phyloP scores from a whole-genome alignment of 371 early-diverging fungal species.

The Mucor racemosus region DNA sequence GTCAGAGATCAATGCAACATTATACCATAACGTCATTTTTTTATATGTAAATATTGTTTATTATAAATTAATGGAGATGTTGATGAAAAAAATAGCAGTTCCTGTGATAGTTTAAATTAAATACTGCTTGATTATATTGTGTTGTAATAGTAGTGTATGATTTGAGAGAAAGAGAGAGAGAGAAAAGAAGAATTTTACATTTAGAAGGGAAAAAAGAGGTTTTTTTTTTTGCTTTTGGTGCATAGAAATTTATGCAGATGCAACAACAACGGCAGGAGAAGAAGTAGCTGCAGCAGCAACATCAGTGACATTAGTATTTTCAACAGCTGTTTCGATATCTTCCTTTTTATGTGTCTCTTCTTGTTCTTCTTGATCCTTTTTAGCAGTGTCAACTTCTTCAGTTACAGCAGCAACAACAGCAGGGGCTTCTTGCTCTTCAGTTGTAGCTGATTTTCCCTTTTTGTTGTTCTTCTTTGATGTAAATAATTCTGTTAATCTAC shows the following conservation, averaged over 20 bases:
- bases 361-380: conserved; percentile 6
- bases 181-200: conserved; percentile 2
- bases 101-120: background rate
- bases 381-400: conserved; percentile 7
- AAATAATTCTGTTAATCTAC: conserved; percentile 42
- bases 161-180: background rate
- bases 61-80: conserved; percentile 4
- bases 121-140: background rate
- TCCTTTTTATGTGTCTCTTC: conserved; percentile 10
- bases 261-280: conserved; percentile 31
- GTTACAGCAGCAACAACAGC: conserved; percentile 10
- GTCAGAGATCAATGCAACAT: conserved; percentile 14
- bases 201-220: background rate
- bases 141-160: conserved; percentile 5
- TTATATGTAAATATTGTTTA: conserved; percentile 4
- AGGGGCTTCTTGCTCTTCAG: conserved; percentile 15
- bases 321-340: conserved; percentile 19
- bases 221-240: background rate
- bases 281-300: background rate
- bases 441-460: conserved; percentile 30
- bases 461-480: conserved; percentile 40
- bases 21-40: conserved; percentile 8
- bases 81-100: background rate
- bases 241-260: conserved; percentile 31
- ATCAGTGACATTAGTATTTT: conserved; percentile 27